Evolutionary conservation across 305 asterid species (phyloP).

Genomic region (Stenogyne calaminthoides): DNA sequence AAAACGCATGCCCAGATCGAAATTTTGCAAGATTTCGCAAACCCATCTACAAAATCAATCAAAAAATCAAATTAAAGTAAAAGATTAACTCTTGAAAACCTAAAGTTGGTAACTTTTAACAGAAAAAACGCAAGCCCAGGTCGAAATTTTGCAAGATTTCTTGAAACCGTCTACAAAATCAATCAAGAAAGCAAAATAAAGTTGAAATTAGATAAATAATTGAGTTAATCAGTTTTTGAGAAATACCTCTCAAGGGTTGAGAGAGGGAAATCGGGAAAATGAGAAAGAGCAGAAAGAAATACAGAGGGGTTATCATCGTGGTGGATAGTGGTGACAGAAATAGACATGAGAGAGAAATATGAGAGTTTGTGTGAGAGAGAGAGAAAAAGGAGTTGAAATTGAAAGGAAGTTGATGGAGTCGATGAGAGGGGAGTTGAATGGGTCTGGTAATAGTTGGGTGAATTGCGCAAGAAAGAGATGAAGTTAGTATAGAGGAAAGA

Average conservation of each 20-base stretch:
- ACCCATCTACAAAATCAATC: slow-evolving; percentile 12
- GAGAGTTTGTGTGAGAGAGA: slow-evolving; percentile 5
- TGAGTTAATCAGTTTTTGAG: neutral
- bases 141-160: slow-evolving; percentile 3
- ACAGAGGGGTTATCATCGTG: slow-evolving; percentile 32
- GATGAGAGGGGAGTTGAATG: slow-evolving; percentile 48
- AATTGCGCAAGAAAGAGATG: slow-evolving; percentile 57
- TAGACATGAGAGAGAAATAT: slow-evolving; percentile 26
- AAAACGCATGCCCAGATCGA: neutral
- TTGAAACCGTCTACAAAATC: slow-evolving; percentile 4
- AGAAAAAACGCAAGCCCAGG: slow-evolving; percentile 21
- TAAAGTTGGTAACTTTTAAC: neutral
- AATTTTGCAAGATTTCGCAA: neutral
- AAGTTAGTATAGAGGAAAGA: slow-evolving; percentile 66
- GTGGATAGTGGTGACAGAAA: slow-evolving; percentile 17
- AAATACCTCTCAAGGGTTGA: slow-evolving; percentile 58
- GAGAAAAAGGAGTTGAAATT: neutral
- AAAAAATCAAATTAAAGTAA: neutral
- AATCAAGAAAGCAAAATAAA: neutral
- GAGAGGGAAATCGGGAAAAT: slow-evolving; percentile 40
- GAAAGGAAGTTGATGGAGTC: slow-evolving; percentile 25
- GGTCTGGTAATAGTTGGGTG: slow-evolving; percentile 42
- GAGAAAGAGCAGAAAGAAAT: slow-evolving; percentile 34
- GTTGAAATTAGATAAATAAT: neutral
- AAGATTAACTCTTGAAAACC: neutral